These are phyloP conservation scores for Pezicula radicicola DNA, from an alignment of 2,329 filamentous ascomycete species.

Conservation along the genomic window DNA sequence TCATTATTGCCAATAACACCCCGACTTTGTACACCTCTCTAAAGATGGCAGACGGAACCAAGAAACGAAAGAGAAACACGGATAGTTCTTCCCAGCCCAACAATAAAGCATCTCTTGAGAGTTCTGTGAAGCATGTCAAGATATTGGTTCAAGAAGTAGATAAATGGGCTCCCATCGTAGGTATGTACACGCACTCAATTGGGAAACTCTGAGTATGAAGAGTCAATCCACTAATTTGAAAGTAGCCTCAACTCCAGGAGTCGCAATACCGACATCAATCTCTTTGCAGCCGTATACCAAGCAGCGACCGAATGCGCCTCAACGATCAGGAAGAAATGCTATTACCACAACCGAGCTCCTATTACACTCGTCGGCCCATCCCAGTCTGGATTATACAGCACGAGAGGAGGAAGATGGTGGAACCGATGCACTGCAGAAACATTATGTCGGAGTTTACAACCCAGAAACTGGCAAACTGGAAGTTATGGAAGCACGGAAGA, in stretches of 20 bases:
- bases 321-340: constrained; percentile 16
- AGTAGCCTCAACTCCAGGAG: constrained; percentile 30
- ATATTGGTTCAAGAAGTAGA: constrained; percentile 44
- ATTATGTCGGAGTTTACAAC: constrained; percentile 65
- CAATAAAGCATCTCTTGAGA: constrained; percentile 48
- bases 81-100: constrained; percentile 38
- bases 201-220: neutral
- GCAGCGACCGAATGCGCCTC: constrained; percentile 19
- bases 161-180: constrained; percentile 50
- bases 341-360: constrained; percentile 44
- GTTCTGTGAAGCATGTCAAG: constrained; percentile 31
- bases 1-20: neutral
- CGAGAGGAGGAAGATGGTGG: constrained; percentile 46
- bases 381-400: constrained; percentile 56
- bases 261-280: constrained; percentile 28
- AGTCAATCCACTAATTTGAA: neutral
- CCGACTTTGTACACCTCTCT: neutral
- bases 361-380: constrained; percentile 55
- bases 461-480: constrained; percentile 56
- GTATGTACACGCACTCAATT: constrained; percentile 31
- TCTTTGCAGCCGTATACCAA: constrained; percentile 28
- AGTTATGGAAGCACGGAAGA: constrained; percentile 61
- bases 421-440: constrained; percentile 47
- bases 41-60: constrained; percentile 23
- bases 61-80: constrained; percentile 52